Conservation (phyloP, 345 rosid species). For the Kernera saxatilis region DNA sequence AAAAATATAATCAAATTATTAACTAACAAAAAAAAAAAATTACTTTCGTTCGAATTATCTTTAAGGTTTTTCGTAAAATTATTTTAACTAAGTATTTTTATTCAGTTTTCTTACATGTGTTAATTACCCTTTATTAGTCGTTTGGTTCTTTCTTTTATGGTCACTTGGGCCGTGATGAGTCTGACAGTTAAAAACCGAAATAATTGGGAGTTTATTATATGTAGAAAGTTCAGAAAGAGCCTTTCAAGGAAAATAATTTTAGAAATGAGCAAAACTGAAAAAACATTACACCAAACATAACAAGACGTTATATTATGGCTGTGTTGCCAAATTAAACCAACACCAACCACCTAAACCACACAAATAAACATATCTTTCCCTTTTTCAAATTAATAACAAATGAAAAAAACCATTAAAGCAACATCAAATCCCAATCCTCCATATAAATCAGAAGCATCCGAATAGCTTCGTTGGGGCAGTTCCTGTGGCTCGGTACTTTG, state of each 20-base stretch:
- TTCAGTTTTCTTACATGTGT: neutral
- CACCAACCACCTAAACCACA: neutral
- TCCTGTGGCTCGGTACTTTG: slow-evolving; percentile 77
- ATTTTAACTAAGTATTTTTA: no score
- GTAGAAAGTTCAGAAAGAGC: neutral
- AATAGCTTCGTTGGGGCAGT: slow-evolving; percentile 64
- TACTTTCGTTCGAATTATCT: no score
- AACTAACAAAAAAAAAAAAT: no score
- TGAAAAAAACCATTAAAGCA: neutral
- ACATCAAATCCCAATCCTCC: neutral
- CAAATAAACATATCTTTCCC: neutral
- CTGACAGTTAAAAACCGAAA: neutral
- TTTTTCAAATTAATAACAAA: neutral
- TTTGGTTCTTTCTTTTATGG: neutral
- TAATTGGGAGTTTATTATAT: neutral
- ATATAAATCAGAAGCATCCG: slow-evolving; percentile 8
- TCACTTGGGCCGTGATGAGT: neutral
- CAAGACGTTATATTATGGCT: neutral
- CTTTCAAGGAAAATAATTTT: no score
- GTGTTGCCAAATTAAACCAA: neutral
- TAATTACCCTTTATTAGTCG: neutral
- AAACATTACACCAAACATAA: neutral
- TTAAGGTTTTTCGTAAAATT: no score
- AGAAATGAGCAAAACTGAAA: neutral
- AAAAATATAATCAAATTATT: no score